Evolutionary conservation across 495 filamentous ascomycete genomes (phyloP).

Genomic region (Penicillium paxilli): DNA sequence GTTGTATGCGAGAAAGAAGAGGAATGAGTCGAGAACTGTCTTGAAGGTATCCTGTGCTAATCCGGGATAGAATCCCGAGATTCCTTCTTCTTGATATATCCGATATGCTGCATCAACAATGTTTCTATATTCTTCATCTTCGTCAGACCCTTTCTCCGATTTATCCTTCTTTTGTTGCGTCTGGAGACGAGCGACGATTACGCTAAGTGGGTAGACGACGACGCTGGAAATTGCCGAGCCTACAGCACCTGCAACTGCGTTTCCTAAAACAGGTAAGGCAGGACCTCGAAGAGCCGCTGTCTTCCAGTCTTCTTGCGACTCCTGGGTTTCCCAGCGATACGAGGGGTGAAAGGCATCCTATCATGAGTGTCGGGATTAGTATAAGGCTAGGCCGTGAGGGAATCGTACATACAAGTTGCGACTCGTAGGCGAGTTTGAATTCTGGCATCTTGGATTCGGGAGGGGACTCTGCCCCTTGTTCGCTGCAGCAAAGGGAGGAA

Average conservation of each 20-base stretch:
- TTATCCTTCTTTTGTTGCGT: constrained; percentile 63
- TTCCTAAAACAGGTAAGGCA: constrained; percentile 80
- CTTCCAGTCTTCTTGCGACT: constrained; percentile 35
- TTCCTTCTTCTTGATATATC: constrained; percentile 71
- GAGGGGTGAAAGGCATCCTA: constrained; percentile 55
- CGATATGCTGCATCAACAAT: constrained; percentile 67
- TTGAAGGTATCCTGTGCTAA: constrained; percentile 71
- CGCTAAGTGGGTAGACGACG: constrained; percentile 76
- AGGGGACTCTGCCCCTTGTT: background rate
- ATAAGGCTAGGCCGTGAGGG: background rate
- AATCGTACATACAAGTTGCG: constrained; percentile 27
- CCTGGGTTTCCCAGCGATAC: constrained; percentile 42
- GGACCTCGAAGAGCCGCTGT: constrained; percentile 41
- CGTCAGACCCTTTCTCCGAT: constrained; percentile 26
- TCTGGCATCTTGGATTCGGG: constrained; percentile 29
- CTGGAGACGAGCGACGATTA: constrained; percentile 84
- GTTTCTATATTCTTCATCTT: constrained; percentile 56
- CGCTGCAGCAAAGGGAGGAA: background rate
- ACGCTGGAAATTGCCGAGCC: constrained; percentile 82
- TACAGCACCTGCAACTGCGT: constrained; percentile 77
- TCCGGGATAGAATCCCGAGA: constrained; percentile 74
- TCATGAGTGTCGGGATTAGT: background rate
- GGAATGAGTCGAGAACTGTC: constrained; percentile 71
- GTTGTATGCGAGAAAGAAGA: constrained; percentile 85
- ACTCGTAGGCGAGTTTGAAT: constrained; percentile 34